phyloP scores from a whole-genome alignment of 148 eudicot genomes.

The Rhododendron williamsianum region DNA sequence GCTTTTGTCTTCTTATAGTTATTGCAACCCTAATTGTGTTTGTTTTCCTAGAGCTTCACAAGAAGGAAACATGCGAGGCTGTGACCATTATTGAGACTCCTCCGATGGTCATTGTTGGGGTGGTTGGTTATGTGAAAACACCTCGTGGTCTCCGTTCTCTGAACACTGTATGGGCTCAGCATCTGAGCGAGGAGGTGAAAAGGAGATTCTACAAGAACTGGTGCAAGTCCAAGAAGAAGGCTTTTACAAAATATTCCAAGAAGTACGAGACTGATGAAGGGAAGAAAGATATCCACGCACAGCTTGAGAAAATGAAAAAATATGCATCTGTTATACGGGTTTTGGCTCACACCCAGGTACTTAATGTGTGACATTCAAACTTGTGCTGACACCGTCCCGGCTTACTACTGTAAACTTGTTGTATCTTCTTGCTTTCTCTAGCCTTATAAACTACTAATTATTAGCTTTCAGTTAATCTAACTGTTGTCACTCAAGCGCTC shows the following conservation, averaged over 20 bases:
- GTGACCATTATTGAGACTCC: conserved; percentile 77
- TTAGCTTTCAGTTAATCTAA: not conserved
- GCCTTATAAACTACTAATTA: not conserved
- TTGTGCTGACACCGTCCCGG: not conserved
- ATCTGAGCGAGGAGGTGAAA: conserved; percentile 60
- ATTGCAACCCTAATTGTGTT: not conserved
- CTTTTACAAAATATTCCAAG: conserved; percentile 60
- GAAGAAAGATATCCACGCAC: conserved; percentile 65
- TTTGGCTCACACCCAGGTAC: conserved; percentile 83
- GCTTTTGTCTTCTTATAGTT: too few species aligned
- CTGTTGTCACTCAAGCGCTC: not conserved
- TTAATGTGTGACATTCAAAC: not conserved
- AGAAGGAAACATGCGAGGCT: conserved; percentile 86
- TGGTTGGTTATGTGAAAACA: conserved; percentile 66
- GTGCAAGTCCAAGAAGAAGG: conserved; percentile 90
- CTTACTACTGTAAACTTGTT: not conserved
- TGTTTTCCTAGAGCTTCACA: conserved; percentile 55
- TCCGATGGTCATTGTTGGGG: conserved; percentile 69
- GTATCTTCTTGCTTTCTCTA: not conserved
- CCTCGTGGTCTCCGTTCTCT: conserved; percentile 74
- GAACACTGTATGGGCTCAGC: conserved; percentile 86
- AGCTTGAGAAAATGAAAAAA: conserved; percentile 73
- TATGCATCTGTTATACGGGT: conserved; percentile 64
- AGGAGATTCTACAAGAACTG: conserved; percentile 85
- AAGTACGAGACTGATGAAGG: conserved; percentile 61